These are phyloP conservation scores for Boeremia exigua DNA, from an alignment of 2,329 filamentous ascomycete genomes.

Conservation along the genomic window DNA sequence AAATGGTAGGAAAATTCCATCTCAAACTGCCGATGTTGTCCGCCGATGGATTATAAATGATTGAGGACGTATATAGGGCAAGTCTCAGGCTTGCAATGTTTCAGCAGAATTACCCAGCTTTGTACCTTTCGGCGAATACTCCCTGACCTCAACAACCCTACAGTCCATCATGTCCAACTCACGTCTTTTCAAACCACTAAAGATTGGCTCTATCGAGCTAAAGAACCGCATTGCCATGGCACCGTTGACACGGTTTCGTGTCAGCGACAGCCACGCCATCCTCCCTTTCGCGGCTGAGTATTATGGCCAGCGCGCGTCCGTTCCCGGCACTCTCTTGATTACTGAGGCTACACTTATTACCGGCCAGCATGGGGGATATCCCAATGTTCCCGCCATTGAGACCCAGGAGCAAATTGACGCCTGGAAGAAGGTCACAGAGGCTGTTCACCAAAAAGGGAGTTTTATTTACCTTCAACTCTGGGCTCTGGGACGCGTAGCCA, in stretches of 20 bases:
- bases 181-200: slow-evolving; percentile 45
- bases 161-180: slow-evolving; percentile 29
- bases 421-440: slow-evolving; percentile 67
- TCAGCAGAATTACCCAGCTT: neutral
- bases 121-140: neutral
- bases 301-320: slow-evolving; percentile 60
- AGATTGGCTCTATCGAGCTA: slow-evolving; percentile 42
- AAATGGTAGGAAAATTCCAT: slow-evolving; percentile 20
- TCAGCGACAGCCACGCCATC: slow-evolving; percentile 57
- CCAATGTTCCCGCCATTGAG: slow-evolving; percentile 65
- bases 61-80: slow-evolving; percentile 16
- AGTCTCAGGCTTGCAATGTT: neutral
- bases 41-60: slow-evolving; percentile 19
- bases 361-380: slow-evolving; percentile 55
- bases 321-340: slow-evolving; percentile 64
- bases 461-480: slow-evolving; percentile 69
- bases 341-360: slow-evolving; percentile 63
- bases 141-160: neutral
- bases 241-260: slow-evolving; percentile 50
- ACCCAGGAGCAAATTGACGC: slow-evolving; percentile 55
- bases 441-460: slow-evolving; percentile 67
- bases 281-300: slow-evolving; percentile 54
- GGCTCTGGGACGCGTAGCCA: slow-evolving; percentile 63
- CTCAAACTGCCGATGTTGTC: slow-evolving; percentile 21
- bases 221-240: slow-evolving; percentile 47